Conservation (phyloP, 805 yeast genomes). For the Candida qinlingensis region DNA sequence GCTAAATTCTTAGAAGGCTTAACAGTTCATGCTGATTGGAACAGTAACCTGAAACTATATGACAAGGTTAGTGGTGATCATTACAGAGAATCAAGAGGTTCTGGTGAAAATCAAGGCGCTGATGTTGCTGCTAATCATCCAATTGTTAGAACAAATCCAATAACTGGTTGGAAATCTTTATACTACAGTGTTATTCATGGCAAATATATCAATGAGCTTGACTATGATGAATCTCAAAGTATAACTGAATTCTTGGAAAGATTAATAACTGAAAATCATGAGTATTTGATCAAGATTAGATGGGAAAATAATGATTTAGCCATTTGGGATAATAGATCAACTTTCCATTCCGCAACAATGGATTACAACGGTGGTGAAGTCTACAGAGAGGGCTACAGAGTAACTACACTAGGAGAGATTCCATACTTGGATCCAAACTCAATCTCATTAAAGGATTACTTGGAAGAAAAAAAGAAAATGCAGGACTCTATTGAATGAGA, state of each 20-base stretch:
- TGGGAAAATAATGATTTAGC: slow-evolving; percentile 2
- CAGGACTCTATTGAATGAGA: neutral
- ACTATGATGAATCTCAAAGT: neutral
- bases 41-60: slow-evolving; percentile 1
- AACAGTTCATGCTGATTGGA: slow-evolving; percentile 4
- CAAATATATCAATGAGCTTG: slow-evolving; percentile 2
- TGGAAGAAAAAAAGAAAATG: neutral
- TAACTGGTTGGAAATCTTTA: slow-evolving; percentile 3
- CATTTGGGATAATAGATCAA: slow-evolving; percentile 3
- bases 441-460: slow-evolving; percentile 1
- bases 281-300: slow-evolving; percentile 1
- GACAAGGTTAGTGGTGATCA: slow-evolving; percentile 2
- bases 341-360: slow-evolving; percentile 6
- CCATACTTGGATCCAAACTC: slow-evolving; percentile 5
- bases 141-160: slow-evolving; percentile 2
- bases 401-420: slow-evolving; percentile 4
- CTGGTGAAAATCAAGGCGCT: neutral
- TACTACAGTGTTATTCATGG: slow-evolving; percentile 3
- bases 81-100: slow-evolving; percentile 1
- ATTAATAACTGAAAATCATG: slow-evolving; percentile 2
- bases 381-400: slow-evolving; percentile 5
- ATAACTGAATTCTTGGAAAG: slow-evolving; percentile 1
- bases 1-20: neutral
- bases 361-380: neutral
- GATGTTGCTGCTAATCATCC: slow-evolving; percentile 1